Conservation (phyloP, 1,284 basidiomycete species). For the Leccinum fallax region DNA sequence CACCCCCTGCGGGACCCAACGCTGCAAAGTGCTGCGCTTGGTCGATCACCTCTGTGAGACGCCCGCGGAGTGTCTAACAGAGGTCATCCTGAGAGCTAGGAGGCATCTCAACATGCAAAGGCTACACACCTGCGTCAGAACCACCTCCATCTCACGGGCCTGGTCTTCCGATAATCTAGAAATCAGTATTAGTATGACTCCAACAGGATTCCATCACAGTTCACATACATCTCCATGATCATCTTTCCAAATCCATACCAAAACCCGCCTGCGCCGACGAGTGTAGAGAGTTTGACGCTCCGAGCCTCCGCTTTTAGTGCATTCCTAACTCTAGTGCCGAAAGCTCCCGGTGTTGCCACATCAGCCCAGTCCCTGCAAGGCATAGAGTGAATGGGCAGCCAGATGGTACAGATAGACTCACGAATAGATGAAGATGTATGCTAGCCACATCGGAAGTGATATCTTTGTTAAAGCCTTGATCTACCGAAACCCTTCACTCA, state of each 20-base stretch:
- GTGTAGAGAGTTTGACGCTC: slow-evolving; percentile 75
- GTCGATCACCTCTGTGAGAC: slow-evolving; percentile 82
- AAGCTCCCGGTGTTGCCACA: slow-evolving; percentile 79
- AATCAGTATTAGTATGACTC: slow-evolving; percentile 5
- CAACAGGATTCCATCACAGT: slow-evolving; percentile 28
- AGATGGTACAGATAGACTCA: slow-evolving; percentile 39
- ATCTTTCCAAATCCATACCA: slow-evolving; percentile 91
- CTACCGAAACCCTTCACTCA: slow-evolving; percentile 33
- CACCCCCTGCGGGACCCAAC: slow-evolving; percentile 59
- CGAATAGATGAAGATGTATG: slow-evolving; percentile 82
- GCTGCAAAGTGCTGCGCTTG: slow-evolving; percentile 89
- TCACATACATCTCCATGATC: slow-evolving; percentile 71
- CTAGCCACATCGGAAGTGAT: slow-evolving; percentile 86
- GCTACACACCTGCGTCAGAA: slow-evolving; percentile 62
- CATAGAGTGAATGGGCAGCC: slow-evolving; percentile 6
- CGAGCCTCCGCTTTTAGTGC: slow-evolving; percentile 84
- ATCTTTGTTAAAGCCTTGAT: slow-evolving; percentile 74
- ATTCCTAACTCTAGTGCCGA: slow-evolving; percentile 73
- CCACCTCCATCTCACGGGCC: slow-evolving; percentile 65
- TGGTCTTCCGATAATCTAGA: slow-evolving; percentile 70
- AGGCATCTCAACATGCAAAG: neutral
- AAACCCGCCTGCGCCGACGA: slow-evolving; percentile 83
- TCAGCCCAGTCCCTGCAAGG: slow-evolving; percentile 73
- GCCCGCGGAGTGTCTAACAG: slow-evolving; percentile 73
- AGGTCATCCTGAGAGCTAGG: slow-evolving; percentile 6